phyloP scores from a whole-genome alignment of 192 early-diverging fungal species.

The Backusella psychrophila region DNA sequence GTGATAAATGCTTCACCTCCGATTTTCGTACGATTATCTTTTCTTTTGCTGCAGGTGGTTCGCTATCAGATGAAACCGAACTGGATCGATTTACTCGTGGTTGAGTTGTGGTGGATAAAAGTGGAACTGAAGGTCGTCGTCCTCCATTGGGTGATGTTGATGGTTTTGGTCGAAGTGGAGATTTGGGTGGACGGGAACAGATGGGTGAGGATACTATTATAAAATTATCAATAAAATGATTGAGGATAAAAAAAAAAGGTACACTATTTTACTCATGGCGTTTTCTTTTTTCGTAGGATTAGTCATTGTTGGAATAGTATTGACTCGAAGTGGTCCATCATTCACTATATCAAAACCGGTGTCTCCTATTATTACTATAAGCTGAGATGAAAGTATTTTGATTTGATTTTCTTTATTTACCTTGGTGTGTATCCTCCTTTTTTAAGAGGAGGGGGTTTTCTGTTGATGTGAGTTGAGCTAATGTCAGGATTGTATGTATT shows the following conservation, averaged over 20 bases:
- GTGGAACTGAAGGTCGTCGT: not conserved
- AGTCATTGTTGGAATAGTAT: not conserved
- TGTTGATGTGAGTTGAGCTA: slow-evolving; percentile 8
- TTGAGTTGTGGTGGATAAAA: not conserved
- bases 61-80: slow-evolving; percentile 10
- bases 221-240: too few species aligned
- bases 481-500: not conserved
- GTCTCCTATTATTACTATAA: slow-evolving; percentile 32
- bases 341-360: not conserved
- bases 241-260: not conserved
- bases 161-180: not conserved
- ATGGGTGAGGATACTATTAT: not conserved
- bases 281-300: not conserved
- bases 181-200: not conserved
- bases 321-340: not conserved
- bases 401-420: slow-evolving; percentile 23
- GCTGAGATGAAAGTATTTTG: slow-evolving; percentile 50
- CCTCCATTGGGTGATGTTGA: not conserved
- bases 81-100: slow-evolving; percentile 1
- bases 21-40: not conserved
- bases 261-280: not conserved
- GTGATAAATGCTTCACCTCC: not conserved
- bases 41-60: not conserved
- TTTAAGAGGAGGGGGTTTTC: not conserved
- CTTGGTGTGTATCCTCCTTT: not conserved